A percentile compares a stretch with the other conserved stretches of the same genome.
Evolutionary conservation across 2,329 filamentous ascomycete genomes (phyloP).

Genomic region (Aureobasidium sp.): DNA sequence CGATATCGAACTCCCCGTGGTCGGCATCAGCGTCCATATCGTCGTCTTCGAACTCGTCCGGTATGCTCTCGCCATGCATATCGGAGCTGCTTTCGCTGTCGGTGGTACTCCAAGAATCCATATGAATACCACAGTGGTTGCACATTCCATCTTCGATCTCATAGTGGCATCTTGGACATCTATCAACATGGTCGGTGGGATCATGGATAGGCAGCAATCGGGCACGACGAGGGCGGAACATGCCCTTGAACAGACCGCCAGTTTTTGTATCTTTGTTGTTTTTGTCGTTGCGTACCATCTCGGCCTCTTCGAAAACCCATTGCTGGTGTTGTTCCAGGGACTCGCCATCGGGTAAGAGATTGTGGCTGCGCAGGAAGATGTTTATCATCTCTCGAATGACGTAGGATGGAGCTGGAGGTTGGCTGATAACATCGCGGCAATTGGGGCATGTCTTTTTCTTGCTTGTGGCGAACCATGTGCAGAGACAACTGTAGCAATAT

Average conservation of each 20-base stretch:
- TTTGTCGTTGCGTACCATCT: conserved; percentile 54
- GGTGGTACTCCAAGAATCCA: conserved; percentile 41
- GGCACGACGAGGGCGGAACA: conserved; percentile 38
- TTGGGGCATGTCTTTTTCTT: conserved; percentile 64
- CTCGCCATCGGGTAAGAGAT: conserved; percentile 57
- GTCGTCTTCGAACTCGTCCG: conserved; percentile 37
- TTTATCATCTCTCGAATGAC: conserved; percentile 59
- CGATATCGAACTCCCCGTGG: conserved; percentile 1
- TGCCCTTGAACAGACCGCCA: conserved; percentile 58
- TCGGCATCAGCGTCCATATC: conserved; percentile 25
- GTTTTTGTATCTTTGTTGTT: conserved; percentile 41
- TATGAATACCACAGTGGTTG: conserved; percentile 45
- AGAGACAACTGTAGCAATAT: conserved; percentile 56
- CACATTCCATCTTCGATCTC: conserved; percentile 59
- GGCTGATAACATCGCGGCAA: conserved; percentile 53
- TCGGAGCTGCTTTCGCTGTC: conserved; percentile 25
- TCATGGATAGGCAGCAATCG: conserved; percentile 43
- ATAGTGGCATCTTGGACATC: conserved; percentile 57
- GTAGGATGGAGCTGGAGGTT: conserved; percentile 58
- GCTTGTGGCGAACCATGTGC: conserved; percentile 47
- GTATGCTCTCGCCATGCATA: conserved; percentile 24
- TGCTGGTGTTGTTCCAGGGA: conserved; percentile 54
- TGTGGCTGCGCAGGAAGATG: conserved; percentile 53
- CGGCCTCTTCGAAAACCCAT: conserved; percentile 53
- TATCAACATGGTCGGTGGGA: conserved; percentile 52